Evolutionary conservation across 1,139 yeast species (phyloP), one percentile per base, ranked within the genome.

Genomic region (Yamadazyma buinensis): DNA sequence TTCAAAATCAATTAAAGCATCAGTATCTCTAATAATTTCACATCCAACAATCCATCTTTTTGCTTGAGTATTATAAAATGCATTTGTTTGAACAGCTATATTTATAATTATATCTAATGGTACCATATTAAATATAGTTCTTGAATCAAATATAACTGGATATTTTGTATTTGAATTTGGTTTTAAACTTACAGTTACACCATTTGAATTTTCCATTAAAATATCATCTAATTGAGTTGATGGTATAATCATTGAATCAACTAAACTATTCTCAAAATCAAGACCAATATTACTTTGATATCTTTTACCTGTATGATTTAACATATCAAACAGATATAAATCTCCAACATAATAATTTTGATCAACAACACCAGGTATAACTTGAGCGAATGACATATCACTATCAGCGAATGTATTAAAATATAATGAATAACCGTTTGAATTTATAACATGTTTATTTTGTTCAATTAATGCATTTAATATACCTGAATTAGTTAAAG

Each of bases 61-160:
- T 7, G 68, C 49, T 12, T 71, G 69, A 3, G 61, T 51, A 7
- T 75, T 68, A 54, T 77, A 85, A 42, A 69, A 73, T 0, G 95
- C 95, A 48, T 82, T 81, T 17, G 83, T 63, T 58, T 85, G 95
- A 14, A 83, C 65, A 0, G 95, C 92, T 27, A 86, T 57, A 46
- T 77, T 76, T 32, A 84, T 70, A 32, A 85, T 62, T 3, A 77
- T 54, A 29, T 72, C 68, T 33, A 74, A 60, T 0, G 95, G 95
- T 31, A 85, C 55, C 48, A 66, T 75, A 20, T 72, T 69, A 49
- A 62, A 70, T n/a, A 60, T 44, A 23, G 72, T 62, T 39, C 86
- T 61, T 3, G 85, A 62, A 49, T 84, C 92, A 19, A 85, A 52
- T 9, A 84, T 39, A 0, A 81, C 83, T 0, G 92, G 84, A 15